Evolutionary conservation across 768 basidiomycete species (phyloP), one percentile per base, ranked within the genome.

Genomic region (Pisolithus albus): DNA sequence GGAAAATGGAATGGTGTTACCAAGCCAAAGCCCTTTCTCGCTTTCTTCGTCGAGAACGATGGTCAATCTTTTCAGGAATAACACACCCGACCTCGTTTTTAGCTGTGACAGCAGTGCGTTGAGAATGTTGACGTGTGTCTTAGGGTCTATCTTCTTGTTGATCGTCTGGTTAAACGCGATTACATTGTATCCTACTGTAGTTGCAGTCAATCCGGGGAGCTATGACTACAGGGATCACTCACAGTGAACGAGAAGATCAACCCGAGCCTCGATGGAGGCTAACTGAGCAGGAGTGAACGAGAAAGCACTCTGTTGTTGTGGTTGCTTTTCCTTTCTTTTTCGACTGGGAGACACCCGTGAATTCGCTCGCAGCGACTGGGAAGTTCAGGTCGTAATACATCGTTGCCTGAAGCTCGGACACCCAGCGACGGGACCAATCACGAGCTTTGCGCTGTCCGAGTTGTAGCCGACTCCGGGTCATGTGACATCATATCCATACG

Each of bases 1-100:
- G 10, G 26, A n/a, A 34, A 21, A 6, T 1, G 15, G 9, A 30
- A 38, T 41, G 45, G 28, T 69, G 75, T 56, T 51, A 92, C 88
- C 64, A 92, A 64, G 28, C 89, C 88, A 59, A 88, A 86, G 1
- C 90, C 90, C 87, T 64, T 89, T 91, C 64, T 92, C 88, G 60
- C 90, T 91, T 39, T 84, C 86, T 59, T 89, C 82, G 54, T 91
- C 85, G 8, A 92, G 74, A 10, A 87, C 72, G 46, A 93, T 83
- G n/a, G 83, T 90, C 50, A 94, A 63, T 46, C 90, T 73, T 64
- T 87, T 90, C 47, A 94, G 70, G 52, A 79, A 81, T 3, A 88
- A 67, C 30, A 88, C 67, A 0, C 84, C 83, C 1, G 72, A 63
- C 40, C 87, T 75, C 15, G 75, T 70, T 52, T 78, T 79, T 23